phyloP scores from a whole-genome alignment of 2,329 filamentous ascomycete genomes.

The Trichoderma sp. region DNA sequence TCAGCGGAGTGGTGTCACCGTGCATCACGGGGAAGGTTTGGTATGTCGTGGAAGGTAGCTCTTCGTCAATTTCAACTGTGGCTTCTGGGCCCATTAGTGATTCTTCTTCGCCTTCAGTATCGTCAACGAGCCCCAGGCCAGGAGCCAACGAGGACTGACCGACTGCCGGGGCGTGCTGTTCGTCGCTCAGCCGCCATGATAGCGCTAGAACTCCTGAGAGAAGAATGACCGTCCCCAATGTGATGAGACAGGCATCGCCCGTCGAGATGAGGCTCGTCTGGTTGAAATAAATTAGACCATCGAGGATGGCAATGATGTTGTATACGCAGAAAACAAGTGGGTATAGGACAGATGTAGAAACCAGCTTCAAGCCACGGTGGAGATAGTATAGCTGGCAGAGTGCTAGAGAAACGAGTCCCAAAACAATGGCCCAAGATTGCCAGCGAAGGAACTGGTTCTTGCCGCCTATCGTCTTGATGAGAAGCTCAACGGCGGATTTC shows the following conservation, averaged over 20 bases:
- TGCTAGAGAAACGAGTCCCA: slow-evolving; percentile 77
- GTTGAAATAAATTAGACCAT: slow-evolving; percentile 94
- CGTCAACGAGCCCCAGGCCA: slow-evolving; percentile 77
- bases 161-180: slow-evolving; percentile 60
- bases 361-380: slow-evolving; percentile 87
- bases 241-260: slow-evolving; percentile 75
- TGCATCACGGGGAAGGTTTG: slow-evolving; percentile 49
- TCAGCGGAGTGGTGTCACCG: slow-evolving; percentile 39
- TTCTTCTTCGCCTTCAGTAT: slow-evolving; percentile 61
- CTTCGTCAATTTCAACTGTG: slow-evolving; percentile 42
- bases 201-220: slow-evolving; percentile 85
- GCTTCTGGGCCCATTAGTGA: slow-evolving; percentile 51
- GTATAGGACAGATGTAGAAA: slow-evolving; percentile 93
- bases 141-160: slow-evolving; percentile 72
- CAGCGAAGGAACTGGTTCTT: slow-evolving; percentile 93
- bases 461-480: slow-evolving; percentile 81
- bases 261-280: slow-evolving; percentile 78
- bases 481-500: slow-evolving; percentile 92
- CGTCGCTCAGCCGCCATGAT: slow-evolving; percentile 88
- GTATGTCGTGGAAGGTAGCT: slow-evolving; percentile 32
- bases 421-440: slow-evolving; percentile 89
- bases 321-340: slow-evolving; percentile 98
- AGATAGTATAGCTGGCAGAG: slow-evolving; percentile 93
- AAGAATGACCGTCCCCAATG: slow-evolving; percentile 81
- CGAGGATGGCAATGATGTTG: slow-evolving; percentile 97